phyloP scores from a whole-genome alignment of 441 rosid species.

The Kokia cookei region DNA sequence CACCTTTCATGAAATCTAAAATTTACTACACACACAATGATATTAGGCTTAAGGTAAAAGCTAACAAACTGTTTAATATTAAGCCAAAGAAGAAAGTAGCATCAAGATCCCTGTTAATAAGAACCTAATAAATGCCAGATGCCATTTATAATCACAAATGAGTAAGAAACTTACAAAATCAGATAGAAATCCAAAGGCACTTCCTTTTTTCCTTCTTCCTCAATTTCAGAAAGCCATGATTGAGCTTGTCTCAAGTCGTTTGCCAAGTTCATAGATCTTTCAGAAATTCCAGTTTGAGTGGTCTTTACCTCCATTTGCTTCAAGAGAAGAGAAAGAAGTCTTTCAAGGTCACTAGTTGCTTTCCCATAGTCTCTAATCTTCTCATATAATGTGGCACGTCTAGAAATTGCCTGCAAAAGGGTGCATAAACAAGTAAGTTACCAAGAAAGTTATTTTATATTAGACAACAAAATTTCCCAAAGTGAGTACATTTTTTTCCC shows the following conservation, averaged over 20 bases:
- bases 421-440: conserved; percentile 2
- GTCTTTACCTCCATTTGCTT: conserved; percentile 63
- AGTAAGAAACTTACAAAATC: conserved; percentile 65
- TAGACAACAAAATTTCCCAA: background rate
- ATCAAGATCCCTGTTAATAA: background rate
- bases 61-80: background rate
- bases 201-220: conserved; percentile 75
- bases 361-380: conserved; percentile 85
- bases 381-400: conserved; percentile 79
- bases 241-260: conserved; percentile 70
- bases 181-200: conserved; percentile 74
- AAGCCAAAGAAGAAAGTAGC: background rate
- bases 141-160: background rate
- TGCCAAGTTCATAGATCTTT: conserved; percentile 40
- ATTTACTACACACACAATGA: background rate
- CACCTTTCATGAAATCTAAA: background rate
- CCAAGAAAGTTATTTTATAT: background rate
- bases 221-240: conserved; percentile 50
- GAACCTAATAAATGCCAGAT: background rate
- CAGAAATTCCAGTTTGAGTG: conserved; percentile 36
- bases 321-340: conserved; percentile 45
- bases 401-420: conserved; percentile 70
- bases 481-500: background rate
- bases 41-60: background rate
- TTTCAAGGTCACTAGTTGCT: conserved; percentile 74